These are phyloP conservation scores for Penicillium sclerotigenum DNA, from an alignment of 2,329 filamentous ascomycete species.

Conservation along the genomic window DNA sequence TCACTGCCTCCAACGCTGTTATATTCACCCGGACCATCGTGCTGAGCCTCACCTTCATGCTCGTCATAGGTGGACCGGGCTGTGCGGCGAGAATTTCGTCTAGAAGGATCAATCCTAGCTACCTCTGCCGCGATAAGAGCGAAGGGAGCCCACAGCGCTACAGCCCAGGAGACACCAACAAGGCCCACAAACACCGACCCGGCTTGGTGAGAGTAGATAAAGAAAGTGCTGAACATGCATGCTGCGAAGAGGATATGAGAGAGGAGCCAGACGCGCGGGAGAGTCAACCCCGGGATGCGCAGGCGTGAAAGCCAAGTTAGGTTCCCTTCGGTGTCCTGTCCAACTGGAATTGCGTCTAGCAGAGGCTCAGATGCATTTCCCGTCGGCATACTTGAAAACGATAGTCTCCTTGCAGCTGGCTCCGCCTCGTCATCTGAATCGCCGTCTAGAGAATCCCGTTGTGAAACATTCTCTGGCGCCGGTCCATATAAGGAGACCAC, in stretches of 20 bases:
- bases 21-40: conserved; percentile 1
- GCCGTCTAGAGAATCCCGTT: conserved; percentile 2
- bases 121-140: conserved; percentile 94
- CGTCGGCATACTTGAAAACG: conserved; percentile 34
- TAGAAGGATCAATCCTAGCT: conserved; percentile 70
- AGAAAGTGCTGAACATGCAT: conserved; percentile 78
- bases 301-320: conserved; percentile 56
- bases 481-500: conserved; percentile 71
- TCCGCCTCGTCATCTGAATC: conserved; percentile 15
- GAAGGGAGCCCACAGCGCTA: conserved; percentile 92
- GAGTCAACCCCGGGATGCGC: conserved; percentile 76
- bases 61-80: conserved; percentile 5
- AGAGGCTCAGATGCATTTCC: conserved; percentile 32
- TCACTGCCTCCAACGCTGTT: conserved; percentile 13
- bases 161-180: conserved; percentile 86
- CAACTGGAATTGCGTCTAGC: conserved; percentile 18
- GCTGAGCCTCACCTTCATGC: background rate
- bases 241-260: conserved; percentile 79
- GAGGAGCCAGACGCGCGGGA: conserved; percentile 82
- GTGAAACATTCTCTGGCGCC: conserved; percentile 4
- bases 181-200: conserved; percentile 76
- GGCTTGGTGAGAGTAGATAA: conserved; percentile 67
- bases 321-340: conserved; percentile 16
- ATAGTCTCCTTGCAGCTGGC: conserved; percentile 27
- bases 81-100: conserved; percentile 49